Percentiles rank a stretch among this genome's conserved stretches.
Evolutionary conservation across 371 early-diverging fungal species (phyloP).

Genomic region (Rhizopus microsporus): DNA sequence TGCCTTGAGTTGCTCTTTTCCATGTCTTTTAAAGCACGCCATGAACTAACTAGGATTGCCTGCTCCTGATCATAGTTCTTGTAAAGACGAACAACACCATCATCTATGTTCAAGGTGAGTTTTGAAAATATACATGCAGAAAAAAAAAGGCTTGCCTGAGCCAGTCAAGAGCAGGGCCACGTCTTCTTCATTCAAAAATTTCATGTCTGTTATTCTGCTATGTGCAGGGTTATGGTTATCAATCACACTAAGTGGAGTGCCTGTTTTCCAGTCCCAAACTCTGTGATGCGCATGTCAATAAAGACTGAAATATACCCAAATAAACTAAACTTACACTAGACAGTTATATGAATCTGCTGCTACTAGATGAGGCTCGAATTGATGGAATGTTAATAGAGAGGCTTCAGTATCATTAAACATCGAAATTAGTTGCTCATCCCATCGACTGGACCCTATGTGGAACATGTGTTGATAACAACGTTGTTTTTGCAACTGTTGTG

Average conservation of each 20-base stretch:
- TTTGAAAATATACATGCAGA: not conserved
- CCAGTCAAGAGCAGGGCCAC: conserved; percentile 79
- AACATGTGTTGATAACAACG: not conserved
- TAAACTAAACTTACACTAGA: conserved; percentile 30
- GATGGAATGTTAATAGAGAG: conserved; percentile 66
- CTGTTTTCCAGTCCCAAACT: conserved; percentile 79
- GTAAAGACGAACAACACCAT: conserved; percentile 79
- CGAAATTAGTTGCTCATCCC: conserved; percentile 63
- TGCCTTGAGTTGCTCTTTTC: conserved; percentile 56
- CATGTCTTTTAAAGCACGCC: conserved; percentile 77
- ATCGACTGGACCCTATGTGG: conserved; percentile 50
- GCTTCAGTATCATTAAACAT: conserved; percentile 65
- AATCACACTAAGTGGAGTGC: conserved; percentile 64
- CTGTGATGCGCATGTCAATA: conserved; percentile 28
- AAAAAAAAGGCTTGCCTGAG: conserved; percentile 51
- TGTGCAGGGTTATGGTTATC: conserved; percentile 68
- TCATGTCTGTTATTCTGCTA: conserved; percentile 74
- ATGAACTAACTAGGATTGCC: conserved; percentile 70
- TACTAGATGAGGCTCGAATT: conserved; percentile 77
- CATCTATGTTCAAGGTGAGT: conserved; percentile 49
- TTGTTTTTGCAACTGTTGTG: not conserved
- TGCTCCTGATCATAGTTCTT: conserved; percentile 70
- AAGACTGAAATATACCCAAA: not conserved
- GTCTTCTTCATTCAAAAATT: conserved; percentile 91
- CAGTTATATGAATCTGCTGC: conserved; percentile 70